Evolutionary conservation across 2,329 filamentous ascomycete genomes (phyloP), one percentile per base, ranked within the genome.

Genomic region (Scedosporium boydii): DNA sequence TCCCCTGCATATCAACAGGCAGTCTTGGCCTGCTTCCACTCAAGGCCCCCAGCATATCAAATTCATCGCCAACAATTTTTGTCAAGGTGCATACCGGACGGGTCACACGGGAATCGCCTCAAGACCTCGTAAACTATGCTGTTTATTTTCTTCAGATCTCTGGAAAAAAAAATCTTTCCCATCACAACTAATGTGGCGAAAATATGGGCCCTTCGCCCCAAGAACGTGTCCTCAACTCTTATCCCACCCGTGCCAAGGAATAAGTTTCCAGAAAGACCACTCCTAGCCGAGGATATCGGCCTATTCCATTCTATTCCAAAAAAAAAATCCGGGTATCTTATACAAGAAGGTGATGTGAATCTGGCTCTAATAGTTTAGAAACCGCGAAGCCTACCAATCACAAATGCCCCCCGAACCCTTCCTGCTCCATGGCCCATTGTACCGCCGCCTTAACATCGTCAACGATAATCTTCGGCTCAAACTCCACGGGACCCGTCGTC

Each of bases 361-460:
- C 18, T 26, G 18, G 12, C 51, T 14, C 51, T 14, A 55, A 55
- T 55, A 29, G 27, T 27, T 27, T 29, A 53, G 12, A 27, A 6
- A 18, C 6, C 21, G 6, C 6, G 3, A 55, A 60, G 12, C n/a
- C 29, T 29, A 21, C 23, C 41, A 26, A 51, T 18, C 42, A 27
- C 18, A 51, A 27, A 55, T 55, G 51, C 16, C 72, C 69, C 60
- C 72, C 73, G 68, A 78, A 62, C 1, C 78, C 78, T 69, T 85
- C 81, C 60, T 76, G 78, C 73, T 84, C 78, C 69, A 95, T 74
- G 4, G 87, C 91, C 88, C 88, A 96, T 64, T 85, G 78, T 4
- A 96, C 89, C 10, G 89, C 92, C 66, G 86, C 85, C 68, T 84
- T 81, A 3, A 96, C 92, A 75, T 93, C 86, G 44, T 89, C 82